These are phyloP conservation scores for Candida jianshihensis DNA, from an alignment of 805 yeast species.

Conservation along the genomic window DNA sequence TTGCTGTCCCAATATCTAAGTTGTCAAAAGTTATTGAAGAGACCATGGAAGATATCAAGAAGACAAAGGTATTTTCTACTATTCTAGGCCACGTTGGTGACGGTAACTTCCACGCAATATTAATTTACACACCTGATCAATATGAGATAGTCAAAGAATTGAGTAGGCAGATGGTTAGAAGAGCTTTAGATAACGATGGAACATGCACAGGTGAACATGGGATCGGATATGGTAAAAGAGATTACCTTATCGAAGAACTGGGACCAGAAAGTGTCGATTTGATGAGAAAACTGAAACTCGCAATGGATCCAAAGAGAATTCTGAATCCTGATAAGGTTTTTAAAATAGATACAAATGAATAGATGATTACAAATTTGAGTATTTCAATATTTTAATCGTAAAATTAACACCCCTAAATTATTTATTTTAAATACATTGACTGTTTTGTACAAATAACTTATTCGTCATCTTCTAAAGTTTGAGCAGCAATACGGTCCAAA, in stretches of 20 bases:
- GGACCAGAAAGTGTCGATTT: constrained; percentile 57
- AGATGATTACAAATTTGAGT: background rate
- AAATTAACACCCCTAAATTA: constrained; percentile 1
- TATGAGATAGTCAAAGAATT: constrained; percentile 37
- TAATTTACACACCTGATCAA: constrained; percentile 47
- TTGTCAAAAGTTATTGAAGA: constrained; percentile 51
- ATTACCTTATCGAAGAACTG: constrained; percentile 48
- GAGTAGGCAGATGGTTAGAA: constrained; percentile 50
- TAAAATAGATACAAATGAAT: constrained; percentile 43
- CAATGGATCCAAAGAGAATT: constrained; percentile 63
- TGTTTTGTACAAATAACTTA: constrained; percentile 9
- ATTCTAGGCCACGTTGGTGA: constrained; percentile 75
- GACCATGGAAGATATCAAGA: constrained; percentile 49
- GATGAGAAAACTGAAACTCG: constrained; percentile 63
- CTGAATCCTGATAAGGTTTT: constrained; percentile 73
- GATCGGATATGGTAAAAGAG: constrained; percentile 65
- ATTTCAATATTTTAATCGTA: background rate
- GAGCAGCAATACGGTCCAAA: constrained; percentile 99
- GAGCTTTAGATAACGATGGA: constrained; percentile 63
- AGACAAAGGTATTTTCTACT: constrained; percentile 42
- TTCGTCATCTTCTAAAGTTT: constrained; percentile 90
- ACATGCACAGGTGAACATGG: constrained; percentile 84
- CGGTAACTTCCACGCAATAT: constrained; percentile 65
- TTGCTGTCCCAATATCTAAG: constrained; percentile 66
- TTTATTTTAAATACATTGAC: background rate